Conservation (phyloP, 805 yeast species). For the Starmerella tilneyi region DNA sequence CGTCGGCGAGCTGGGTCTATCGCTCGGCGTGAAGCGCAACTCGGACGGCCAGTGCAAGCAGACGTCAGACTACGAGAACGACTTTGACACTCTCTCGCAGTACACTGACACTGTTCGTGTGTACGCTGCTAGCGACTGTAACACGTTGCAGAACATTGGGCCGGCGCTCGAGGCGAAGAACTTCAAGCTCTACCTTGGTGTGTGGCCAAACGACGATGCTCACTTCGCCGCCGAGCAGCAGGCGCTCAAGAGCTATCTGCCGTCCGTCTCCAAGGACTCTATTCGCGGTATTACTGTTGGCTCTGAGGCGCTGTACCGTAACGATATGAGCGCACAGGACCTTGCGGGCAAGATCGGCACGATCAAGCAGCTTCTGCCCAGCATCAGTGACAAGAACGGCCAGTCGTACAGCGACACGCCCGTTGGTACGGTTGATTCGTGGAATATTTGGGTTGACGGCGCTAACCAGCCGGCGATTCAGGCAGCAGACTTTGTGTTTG, state of each 20-base stretch:
- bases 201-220: conserved; percentile 86
- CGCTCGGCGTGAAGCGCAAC: conserved; percentile 73
- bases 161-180: conserved; percentile 77
- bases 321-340: conserved; percentile 62
- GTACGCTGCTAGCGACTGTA: conserved; percentile 89
- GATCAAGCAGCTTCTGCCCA: conserved; percentile 49
- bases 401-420: conserved; percentile 57
- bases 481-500: conserved; percentile 77
- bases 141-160: conserved; percentile 71
- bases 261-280: conserved; percentile 49
- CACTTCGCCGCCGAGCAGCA: conserved; percentile 65
- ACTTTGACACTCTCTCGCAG: conserved; percentile 48
- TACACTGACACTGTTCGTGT: conserved; percentile 66
- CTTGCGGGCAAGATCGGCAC: conserved; percentile 59
- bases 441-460: conserved; percentile 85
- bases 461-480: conserved; percentile 56
- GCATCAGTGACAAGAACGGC: conserved; percentile 70
- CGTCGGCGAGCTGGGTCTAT: conserved; percentile 66
- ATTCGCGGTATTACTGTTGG: conserved; percentile 79
- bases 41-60: conserved; percentile 62
- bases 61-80: conserved; percentile 57
- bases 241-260: conserved; percentile 63
- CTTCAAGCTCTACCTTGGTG: conserved; percentile 68
- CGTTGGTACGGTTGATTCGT: conserved; percentile 92
- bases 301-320: conserved; percentile 91